Evolutionary conservation across 305 asterid genomes (phyloP), one percentile per base, ranked within the genome.

Genomic region (Lippia alba): DNA sequence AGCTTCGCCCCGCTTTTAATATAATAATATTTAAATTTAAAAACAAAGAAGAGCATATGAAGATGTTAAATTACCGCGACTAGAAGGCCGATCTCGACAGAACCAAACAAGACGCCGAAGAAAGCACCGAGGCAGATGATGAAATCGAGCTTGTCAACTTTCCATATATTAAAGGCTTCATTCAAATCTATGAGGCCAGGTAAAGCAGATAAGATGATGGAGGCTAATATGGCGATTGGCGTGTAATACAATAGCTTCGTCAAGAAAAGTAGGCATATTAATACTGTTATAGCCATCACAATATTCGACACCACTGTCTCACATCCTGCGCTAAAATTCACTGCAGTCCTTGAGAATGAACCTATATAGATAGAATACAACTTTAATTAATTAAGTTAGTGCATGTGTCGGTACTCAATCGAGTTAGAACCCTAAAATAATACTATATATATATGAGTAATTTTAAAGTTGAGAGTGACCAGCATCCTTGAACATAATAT

Each of bases 261-360:
- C 66, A 91, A 80, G 15, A 91, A 80, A 55, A 84, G 36, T 8
- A 91, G 69, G 32, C 86, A 89, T 61, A 89, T 58, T 15, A 91
- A 57, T 67, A 91, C 97, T 3, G 96, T 86, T 2, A 83, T 70
- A 0, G 96, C 78, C 97, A 89, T 91, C 0, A 89, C 95, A 39
- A 91, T 82, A 19, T 91, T 91, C 30, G 96, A 89, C 50, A 91
- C 87, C 61, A 79, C 91, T 6, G 96, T 86, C 69, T 91, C 93
- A 54, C 93, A 86, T 0, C 96, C 96, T 0, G 97, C 95, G 9
- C 87, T 86, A 79, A 79, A 87, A 81, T 91, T 91, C 12, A 91
- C 97, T 0, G 97, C 97, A 0, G 95, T 91, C 56, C 96, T 84
- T n/a, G 96, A 89, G 69, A 91, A 91, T 3, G 97, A 91, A 74